Base-by-base conservation (phyloP, 805 yeast genomes). In the Kodamaea fukazawae region DNA sequence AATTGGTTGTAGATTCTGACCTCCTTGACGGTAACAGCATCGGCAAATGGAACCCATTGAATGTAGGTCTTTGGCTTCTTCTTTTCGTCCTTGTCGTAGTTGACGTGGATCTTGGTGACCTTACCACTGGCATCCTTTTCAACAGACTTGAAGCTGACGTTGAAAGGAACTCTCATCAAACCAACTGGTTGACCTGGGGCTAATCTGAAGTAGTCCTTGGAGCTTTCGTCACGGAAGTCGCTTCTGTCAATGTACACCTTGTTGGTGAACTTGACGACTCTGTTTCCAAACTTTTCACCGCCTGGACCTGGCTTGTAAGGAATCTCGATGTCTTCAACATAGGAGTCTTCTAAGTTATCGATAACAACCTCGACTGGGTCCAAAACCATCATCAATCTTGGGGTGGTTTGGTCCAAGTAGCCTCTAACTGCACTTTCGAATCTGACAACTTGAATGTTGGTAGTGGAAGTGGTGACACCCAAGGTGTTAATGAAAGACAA, bases 171-270 rank as follows among this genome's bases (percentile, higher is more conserved):
- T 60, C 82, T 87, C 71, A 93, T 78, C 53, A 93, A 71, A 12
- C 99, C 99, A 49, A 93, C 99, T 0, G 96, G 79, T 70, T 93
- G 96, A 40, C 85, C 83, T 12, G 96, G 96, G 2, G 96, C 89
- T 53, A 93, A 75, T 63, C 99, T 81, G 76, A 87, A 93, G 65
- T 87, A 93, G 53, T 88, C 96, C 44, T 72, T 65, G 45, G 70
- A 71, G 49, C 73, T 66, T 38, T 74, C 75, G 30, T 55, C 58
- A 42, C 90, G 77, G 71, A 85, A 89, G 65, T 93, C 99, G 41
- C 83, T 72, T 57, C 91, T 74, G 63, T 93, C 99, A 57, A 93
- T 88, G 71, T 79, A 93, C 46, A 91, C 63, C 32, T 68, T 71
- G 57, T 85, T 86, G 18, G 87, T 78, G 60, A 93, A 88, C 34